Evolutionary conservation across 257 asterid genomes (phyloP).

Genomic region (Salvia rosmarinus): DNA sequence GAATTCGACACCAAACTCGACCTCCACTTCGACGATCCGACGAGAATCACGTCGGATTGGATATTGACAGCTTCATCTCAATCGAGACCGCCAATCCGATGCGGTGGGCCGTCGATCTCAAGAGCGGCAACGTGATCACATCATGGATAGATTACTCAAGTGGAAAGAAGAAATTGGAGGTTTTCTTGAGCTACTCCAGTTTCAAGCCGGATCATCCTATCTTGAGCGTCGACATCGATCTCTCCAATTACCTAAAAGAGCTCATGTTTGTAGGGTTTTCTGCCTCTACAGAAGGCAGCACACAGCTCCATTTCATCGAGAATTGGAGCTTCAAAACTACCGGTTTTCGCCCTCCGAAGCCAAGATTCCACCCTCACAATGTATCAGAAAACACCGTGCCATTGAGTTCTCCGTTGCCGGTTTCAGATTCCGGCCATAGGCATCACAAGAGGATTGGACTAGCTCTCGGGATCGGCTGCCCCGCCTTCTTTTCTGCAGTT

Average conservation of each 20-base stretch:
- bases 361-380: slow-evolving; percentile 66
- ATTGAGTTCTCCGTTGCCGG: slow-evolving; percentile 51
- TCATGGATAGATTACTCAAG: slow-evolving; percentile 85
- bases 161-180: slow-evolving; percentile 52
- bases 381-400: slow-evolving; percentile 69
- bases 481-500: slow-evolving; percentile 59
- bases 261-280: slow-evolving; percentile 86
- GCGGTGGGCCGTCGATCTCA: slow-evolving; percentile 46
- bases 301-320: slow-evolving; percentile 72
- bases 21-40: slow-evolving; percentile 68
- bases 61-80: slow-evolving; percentile 70
- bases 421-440: slow-evolving; percentile 49
- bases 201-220: slow-evolving; percentile 64
- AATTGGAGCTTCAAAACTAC: slow-evolving; percentile 78
- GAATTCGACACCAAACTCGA: slow-evolving; percentile 85
- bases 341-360: slow-evolving; percentile 55
- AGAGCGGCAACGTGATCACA: slow-evolving; percentile 74
- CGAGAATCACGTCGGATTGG: slow-evolving; percentile 88
- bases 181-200: slow-evolving; percentile 80
- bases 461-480: slow-evolving; percentile 74
- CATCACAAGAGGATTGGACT: slow-evolving; percentile 54
- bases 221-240: slow-evolving; percentile 59
- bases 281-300: slow-evolving; percentile 94
- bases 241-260: slow-evolving; percentile 60
- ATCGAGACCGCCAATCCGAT: slow-evolving; percentile 62